These are phyloP conservation scores for Orobanche coerulescens DNA, from an alignment of 257 asterid genomes.

Conservation along the genomic window DNA sequence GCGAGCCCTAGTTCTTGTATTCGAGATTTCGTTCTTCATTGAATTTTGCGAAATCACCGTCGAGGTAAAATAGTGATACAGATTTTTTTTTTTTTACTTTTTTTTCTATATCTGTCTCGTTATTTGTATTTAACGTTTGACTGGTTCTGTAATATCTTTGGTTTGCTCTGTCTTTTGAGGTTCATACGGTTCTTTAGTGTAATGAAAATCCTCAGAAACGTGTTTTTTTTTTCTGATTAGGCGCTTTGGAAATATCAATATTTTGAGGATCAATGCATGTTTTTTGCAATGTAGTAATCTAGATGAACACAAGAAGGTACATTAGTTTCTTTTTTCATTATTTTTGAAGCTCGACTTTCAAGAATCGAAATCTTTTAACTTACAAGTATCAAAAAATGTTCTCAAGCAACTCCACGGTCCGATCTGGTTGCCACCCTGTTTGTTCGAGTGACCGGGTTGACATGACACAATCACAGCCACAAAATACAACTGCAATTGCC, in stretches of 20 bases:
- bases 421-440: too few relatives aligned
- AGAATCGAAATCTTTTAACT: not conserved
- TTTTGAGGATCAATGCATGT: not conserved
- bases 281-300: not conserved
- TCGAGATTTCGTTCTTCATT: not conserved
- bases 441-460: too few relatives aligned
- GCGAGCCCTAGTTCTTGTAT: conserved; percentile 21
- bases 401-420: too few relatives aligned
- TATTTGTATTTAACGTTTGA: not conserved
- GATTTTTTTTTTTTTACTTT: not conserved
- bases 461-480: too few relatives aligned
- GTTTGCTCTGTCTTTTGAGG: not conserved
- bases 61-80: not conserved
- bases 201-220: not conserved
- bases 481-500: too few relatives aligned
- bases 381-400: too few relatives aligned
- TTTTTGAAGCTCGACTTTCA: not conserved
- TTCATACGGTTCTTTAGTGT: not conserved
- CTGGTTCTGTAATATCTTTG: not conserved
- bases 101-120: not conserved
- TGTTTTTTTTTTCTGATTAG: not conserved
- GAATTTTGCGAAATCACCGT: not conserved
- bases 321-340: too few relatives aligned
- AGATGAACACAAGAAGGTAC: too few relatives aligned
- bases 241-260: not conserved